Conservation (phyloP, 345 rosid species). For the Camelina neglecta region DNA sequence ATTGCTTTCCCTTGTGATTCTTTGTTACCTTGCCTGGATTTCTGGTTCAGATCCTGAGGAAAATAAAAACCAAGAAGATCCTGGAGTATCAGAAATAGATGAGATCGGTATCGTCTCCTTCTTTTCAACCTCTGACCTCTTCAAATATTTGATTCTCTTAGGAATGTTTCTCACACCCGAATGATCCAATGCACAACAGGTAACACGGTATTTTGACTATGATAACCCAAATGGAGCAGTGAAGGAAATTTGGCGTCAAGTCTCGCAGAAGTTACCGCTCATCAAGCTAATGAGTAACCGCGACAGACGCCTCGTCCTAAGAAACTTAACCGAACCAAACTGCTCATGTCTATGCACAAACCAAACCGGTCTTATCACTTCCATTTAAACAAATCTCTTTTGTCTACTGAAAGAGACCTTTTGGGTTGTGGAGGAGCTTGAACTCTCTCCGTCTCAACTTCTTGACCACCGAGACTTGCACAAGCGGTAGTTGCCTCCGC, state of each 20-base stretch:
- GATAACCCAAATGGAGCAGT: slow-evolving; percentile 72
- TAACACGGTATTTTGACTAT: slow-evolving; percentile 67
- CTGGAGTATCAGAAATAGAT: slow-evolving; percentile 80
- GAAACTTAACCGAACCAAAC: slow-evolving; percentile 58
- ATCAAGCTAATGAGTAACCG: slow-evolving; percentile 85
- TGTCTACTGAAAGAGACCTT: slow-evolving; percentile 33
- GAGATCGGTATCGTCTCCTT: slow-evolving; percentile 53
- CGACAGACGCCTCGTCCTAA: slow-evolving; percentile 71
- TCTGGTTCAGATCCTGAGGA: slow-evolving; percentile 67
- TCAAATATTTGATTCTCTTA: not conserved
- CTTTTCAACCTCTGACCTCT: not conserved
- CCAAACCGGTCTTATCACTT: slow-evolving; percentile 55
- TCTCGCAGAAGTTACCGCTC: slow-evolving; percentile 80
- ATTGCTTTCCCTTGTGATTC: slow-evolving; percentile 1
- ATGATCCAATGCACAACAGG: slow-evolving; percentile 59
- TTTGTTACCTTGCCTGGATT: slow-evolving; percentile 53
- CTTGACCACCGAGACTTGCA: slow-evolving; percentile 11
- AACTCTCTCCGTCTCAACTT: slow-evolving; percentile 23
- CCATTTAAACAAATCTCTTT: slow-evolving; percentile 37
- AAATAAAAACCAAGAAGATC: slow-evolving; percentile 57
- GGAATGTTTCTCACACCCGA: slow-evolving; percentile 5
- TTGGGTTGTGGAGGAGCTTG: slow-evolving; percentile 25
- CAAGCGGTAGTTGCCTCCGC: not conserved
- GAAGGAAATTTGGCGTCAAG: slow-evolving; percentile 87
- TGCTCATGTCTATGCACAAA: slow-evolving; percentile 86